Conservation (phyloP, 1,139 yeast genomes). For the Yamadazyma aaseri region DNA sequence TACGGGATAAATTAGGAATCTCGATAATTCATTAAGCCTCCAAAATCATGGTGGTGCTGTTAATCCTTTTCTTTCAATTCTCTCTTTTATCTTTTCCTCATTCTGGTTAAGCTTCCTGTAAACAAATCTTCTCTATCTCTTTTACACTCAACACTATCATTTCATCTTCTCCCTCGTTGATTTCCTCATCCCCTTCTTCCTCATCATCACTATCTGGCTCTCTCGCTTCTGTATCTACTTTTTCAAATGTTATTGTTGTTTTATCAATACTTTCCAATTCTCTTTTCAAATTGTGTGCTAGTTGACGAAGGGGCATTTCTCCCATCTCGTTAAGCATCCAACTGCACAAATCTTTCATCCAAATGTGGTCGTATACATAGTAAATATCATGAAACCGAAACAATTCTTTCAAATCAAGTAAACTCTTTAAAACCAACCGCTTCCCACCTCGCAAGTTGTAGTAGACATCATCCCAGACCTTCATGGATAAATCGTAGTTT, state of each 20-base stretch:
- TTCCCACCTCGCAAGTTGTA: conserved; percentile 67
- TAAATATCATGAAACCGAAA: conserved; percentile 86
- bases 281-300: conserved; percentile 64
- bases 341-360: conserved; percentile 76
- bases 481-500: conserved; percentile 55
- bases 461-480: conserved; percentile 78
- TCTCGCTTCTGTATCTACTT: conserved; percentile 17
- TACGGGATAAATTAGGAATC: too few species aligned
- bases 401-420: conserved; percentile 65
- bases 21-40: too few species aligned
- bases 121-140: conserved; percentile 57
- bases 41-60: too few species aligned
- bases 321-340: conserved; percentile 70
- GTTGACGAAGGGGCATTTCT: conserved; percentile 50
- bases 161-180: conserved; percentile 28
- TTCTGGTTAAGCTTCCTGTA: too few species aligned
- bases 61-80: too few species aligned
- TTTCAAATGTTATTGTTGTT: conserved; percentile 39
- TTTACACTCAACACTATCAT: conserved; percentile 40
- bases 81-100: too few species aligned
- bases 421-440: conserved; percentile 55
- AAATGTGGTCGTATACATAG: conserved; percentile 77
- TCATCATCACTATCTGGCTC: conserved; percentile 18
- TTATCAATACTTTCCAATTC: conserved; percentile 23
- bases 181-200: conserved; percentile 16